Base-by-base conservation (phyloP, 2,329 filamentous ascomycete species). In the Verticillium tricorpus region DNA sequence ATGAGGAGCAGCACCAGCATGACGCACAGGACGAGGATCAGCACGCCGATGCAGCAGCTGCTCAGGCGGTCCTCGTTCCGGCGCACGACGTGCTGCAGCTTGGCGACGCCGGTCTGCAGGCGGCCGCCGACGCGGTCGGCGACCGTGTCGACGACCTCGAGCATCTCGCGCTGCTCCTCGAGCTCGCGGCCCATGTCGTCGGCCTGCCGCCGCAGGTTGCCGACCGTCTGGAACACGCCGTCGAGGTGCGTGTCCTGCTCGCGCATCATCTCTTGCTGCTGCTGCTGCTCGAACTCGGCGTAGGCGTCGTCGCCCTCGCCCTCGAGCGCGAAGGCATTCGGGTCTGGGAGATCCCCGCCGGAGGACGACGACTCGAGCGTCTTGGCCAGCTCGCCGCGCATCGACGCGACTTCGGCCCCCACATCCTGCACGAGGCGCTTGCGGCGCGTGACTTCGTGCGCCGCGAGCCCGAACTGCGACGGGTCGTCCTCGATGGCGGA, bases 111-210 rank as follows among this genome's bases (percentile, higher is more conserved):
- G 61, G 84, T 92, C 78, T 92, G 87, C 70, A 99, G 77, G 72
- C 95, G 89, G 1, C 92, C 91, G 15, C 92, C 91, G 1, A 99
- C 93, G 37, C 94, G 84, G 74, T 98, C 93, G 4, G 92, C 92
- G 61, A 96, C 81, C 34, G 82, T 85, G 76, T 98, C 94, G 50
- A 96, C 90, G 59, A 91, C 88, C 65, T 95, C 89, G 62, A 99
- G 82, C 85, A 98, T 89, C 74, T 93, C 91, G 25, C 84, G 85
- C 81, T 99, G 95, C 78, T 99, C 95, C 77, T 97, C 96, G 56
- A 99, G 81, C 79, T 99, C 95, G 62, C 94, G 83, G 1, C 95
- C 94, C 94, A 99, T 99, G 69, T 93, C 91, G 76, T 96, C 89
- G 1, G 95, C 96, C 81, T 98, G 95, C 72, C 90, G 84, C 61